Evolutionary conservation across 176 grass and related monocot genomes (phyloP), one percentile per base, ranked within the genome.

Genomic region (Lolium perenne): DNA sequence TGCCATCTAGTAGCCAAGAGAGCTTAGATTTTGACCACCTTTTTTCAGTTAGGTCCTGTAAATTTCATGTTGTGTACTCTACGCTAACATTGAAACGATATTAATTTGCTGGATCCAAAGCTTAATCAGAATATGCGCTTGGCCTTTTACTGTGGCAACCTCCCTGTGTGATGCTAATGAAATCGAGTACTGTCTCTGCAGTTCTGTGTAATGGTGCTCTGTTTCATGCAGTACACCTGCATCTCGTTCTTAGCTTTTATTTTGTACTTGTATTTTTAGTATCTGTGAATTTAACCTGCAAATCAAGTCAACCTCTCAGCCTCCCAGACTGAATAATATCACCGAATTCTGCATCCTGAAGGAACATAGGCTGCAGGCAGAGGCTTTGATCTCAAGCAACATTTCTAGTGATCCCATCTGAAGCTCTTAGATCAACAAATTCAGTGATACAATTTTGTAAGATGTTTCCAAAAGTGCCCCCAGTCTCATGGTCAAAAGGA

Each of bases 381-480:
- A n/a, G 35, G n/a, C n/a, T 49, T 49, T 25, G 43, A 21, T 73
- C 71, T 8, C 43, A 73, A 73, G n/a, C 71, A 4, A 8, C 41
- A 12, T 14, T 12, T 48, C 20, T 73, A 9, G n/a, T 4, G 45
- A 15, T 26, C 22, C 21, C 50, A 15, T 0, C n/a, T 23, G 71
- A 74, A 8, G 21, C 41, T 47, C 18, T 16, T 45, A 51, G 81
- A 16, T 70, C 78, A 86, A 53, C 61, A 82, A 83, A 79, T 86
- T 46, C 54, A 17, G n/a, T 46, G 65, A 21, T 54, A 35, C n/a
- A 71, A 18, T 77, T 54, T 40, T 62, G 15, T 2, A 14, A 45
- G 26, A 70, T 74, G 6, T 48, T 79, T 63, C 21, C 16, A 20
- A 82, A 89, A 71, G 79, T 71, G 79, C 22, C 76, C 61, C 74